Percentiles rank a stretch among this genome's conserved stretches.
phyloP scores from a whole-genome alignment of 2,329 filamentous ascomycete genomes.

The Fusarium drepaniforme region DNA sequence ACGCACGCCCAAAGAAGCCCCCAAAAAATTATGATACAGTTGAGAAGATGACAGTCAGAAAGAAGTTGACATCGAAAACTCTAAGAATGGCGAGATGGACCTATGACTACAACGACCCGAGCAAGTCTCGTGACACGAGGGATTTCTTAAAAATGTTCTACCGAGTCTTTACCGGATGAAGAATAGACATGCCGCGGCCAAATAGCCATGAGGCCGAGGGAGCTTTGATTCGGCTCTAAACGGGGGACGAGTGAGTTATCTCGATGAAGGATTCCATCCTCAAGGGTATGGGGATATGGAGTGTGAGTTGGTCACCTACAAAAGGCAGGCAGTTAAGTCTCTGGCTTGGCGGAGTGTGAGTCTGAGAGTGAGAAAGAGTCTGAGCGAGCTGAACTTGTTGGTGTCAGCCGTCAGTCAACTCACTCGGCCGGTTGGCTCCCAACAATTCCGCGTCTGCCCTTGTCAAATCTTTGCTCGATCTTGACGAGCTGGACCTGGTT shows the following conservation, averaged over 20 bases:
- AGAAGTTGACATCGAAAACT: conserved; percentile 21
- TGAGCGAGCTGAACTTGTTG: background rate
- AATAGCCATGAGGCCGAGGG: background rate
- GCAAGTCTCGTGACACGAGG: conserved; percentile 44
- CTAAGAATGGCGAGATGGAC: conserved; percentile 31
- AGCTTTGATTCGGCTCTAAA: background rate
- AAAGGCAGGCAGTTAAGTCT: background rate
- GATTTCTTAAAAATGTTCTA: conserved; percentile 36
- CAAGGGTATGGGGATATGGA: background rate
- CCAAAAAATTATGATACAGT: conserved; percentile 8
- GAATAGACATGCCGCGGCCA: background rate
- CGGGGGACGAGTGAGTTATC: background rate
- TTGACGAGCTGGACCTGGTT: background rate
- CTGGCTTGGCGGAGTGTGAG: background rate
- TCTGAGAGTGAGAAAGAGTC: background rate
- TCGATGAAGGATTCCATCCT: background rate
- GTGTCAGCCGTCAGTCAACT: conserved; percentile 12
- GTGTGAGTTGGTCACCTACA: background rate
- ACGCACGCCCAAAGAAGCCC: background rate
- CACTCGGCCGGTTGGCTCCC: conserved; percentile 16
- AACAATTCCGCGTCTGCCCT: conserved; percentile 8
- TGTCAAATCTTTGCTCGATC: conserved; percentile 21
- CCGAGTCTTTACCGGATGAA: conserved; percentile 44
- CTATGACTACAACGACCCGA: conserved; percentile 17
- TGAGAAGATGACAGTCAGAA: background rate